Base-by-base conservation (phyloP, 768 basidiomycete genomes). In the Mycena epipterygia region DNA sequence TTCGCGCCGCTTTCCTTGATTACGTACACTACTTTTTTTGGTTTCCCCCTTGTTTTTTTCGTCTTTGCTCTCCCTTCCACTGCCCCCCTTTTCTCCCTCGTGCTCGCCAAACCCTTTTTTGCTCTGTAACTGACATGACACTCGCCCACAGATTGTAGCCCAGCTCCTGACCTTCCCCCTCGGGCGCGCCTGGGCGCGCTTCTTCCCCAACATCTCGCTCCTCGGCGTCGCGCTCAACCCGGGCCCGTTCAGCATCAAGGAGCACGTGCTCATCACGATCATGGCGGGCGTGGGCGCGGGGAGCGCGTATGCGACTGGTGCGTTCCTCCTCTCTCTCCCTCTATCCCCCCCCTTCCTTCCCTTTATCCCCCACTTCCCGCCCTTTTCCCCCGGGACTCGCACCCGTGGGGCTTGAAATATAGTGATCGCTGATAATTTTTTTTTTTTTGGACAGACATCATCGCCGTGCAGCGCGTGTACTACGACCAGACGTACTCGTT, bases 201-300 rank as follows among this genome's bases (percentile, higher is more conserved):
- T 87, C 46, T 32, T 92, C 16, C 90, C 90, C n/a, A 84, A 86
- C 70, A 75, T 87, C 76, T 86, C 81, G 62, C 76, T 91, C 23
- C 84, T 90, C 64, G 89, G 89, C 14, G 17, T 84, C 13, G 74
- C 82, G 6, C 74, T 92, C 56, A 92, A 92, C 75, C 90, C 90
- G 12, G 93, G 93, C 23, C 90, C 88, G 2, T 94, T 93, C 82
- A 85, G 85, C 5, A 88, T 93, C 78, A 94, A 94, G 80, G 93
- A 93, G 77, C 90, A 91, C 80, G 90, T 90, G 48, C 79, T 90
- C 64, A 85, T 90, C 69, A 89, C 89, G 27, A 87, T 91, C 63
- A 92, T 93, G 86, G 86, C 86, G 23, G 81, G 79, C 35, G 85
- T 87, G 27, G 85, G 86, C 82, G 89, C 91, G 1, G 85, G 86